phyloP scores from a whole-genome alignment of 225 moss, liverwort and hornwort genomes.

The Thuidium tamariscinum region DNA sequence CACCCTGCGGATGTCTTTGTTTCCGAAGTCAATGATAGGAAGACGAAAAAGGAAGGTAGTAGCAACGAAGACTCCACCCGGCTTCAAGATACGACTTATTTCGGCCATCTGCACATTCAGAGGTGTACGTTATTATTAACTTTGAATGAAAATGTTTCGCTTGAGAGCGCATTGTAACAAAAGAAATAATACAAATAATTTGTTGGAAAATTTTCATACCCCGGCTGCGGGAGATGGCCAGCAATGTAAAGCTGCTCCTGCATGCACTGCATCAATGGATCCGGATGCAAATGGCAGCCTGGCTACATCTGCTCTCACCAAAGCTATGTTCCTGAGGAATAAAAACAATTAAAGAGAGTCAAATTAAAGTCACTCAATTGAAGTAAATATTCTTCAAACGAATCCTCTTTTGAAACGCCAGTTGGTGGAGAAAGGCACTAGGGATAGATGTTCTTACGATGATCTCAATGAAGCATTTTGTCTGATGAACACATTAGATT shows the following conservation, averaged over 20 bases:
- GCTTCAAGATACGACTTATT: conserved; percentile 46
- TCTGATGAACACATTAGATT: conserved; percentile 58
- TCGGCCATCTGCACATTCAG: conserved; percentile 40
- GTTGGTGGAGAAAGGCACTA: neutral
- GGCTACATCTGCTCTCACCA: conserved; percentile 48
- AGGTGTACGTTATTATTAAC: no score
- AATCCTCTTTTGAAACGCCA: neutral
- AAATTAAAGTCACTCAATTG: neutral
- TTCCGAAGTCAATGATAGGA: conserved; percentile 25
- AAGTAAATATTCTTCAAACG: neutral
- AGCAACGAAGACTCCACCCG: conserved; percentile 48
- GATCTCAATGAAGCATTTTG: conserved; percentile 24
- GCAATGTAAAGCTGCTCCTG: conserved; percentile 57
- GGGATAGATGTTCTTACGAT: conserved; percentile 7
- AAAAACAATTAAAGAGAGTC: neutral
- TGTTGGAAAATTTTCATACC: neutral
- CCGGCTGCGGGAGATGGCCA: conserved; percentile 46
- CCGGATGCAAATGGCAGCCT: conserved; percentile 51
- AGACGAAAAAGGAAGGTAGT: conserved; percentile 23
- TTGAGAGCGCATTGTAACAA: neutral
- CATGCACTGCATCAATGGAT: conserved; percentile 44
- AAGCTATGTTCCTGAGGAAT: conserved; percentile 24
- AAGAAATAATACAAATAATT: neutral
- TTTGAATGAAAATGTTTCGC: neutral
- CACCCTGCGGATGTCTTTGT: conserved; percentile 29